Evolutionary conservation across 2,329 filamentous ascomycete genomes (phyloP).

Genomic region (Diaporthe amygdali): DNA sequence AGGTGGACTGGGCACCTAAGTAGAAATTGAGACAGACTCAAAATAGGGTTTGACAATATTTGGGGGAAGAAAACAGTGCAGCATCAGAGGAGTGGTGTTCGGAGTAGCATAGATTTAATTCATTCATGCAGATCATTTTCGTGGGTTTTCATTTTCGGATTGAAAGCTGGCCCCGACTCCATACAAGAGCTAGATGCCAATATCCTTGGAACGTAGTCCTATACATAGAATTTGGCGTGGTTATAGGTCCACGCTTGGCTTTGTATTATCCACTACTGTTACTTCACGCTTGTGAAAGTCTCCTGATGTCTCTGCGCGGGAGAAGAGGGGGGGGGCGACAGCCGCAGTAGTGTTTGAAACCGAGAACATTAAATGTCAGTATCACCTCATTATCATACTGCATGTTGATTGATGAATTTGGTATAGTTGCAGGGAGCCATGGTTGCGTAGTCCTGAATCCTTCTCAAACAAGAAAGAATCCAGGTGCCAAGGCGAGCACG

Average conservation of each 20-base stretch:
- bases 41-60: too few relatives aligned
- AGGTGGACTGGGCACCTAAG: too few relatives aligned
- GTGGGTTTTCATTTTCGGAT: neutral
- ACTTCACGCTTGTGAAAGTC: neutral
- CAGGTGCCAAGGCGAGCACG: neutral
- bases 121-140: neutral
- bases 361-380: too few relatives aligned
- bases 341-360: neutral
- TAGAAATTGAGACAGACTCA: neutral
- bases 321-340: too few relatives aligned
- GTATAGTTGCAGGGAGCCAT: too few relatives aligned
- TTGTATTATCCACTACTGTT: neutral
- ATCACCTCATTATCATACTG: neutral
- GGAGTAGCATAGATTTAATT: neutral
- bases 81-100: neutral
- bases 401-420: too few relatives aligned
- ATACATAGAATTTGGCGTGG: neutral
- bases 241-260: neutral
- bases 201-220: neutral
- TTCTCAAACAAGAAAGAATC: too few relatives aligned
- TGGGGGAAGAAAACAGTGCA: neutral
- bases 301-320: neutral
- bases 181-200: too few relatives aligned
- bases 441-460: too few relatives aligned
- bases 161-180: neutral